Conservation (phyloP, 495 filamentous ascomycete genomes). For the Daldinia decipiens region DNA sequence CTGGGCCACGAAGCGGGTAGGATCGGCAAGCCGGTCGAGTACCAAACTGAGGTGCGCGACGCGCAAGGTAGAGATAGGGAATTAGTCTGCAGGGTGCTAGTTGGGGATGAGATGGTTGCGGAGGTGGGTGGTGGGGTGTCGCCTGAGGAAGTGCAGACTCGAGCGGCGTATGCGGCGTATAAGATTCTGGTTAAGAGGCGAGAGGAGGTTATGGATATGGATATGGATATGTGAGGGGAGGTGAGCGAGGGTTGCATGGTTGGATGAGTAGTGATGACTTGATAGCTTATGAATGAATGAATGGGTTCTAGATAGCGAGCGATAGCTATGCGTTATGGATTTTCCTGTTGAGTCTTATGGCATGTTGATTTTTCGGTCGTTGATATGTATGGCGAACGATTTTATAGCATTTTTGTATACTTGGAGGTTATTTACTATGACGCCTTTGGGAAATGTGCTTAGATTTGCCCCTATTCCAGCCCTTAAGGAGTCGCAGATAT, state of each 20-base stretch:
- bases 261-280: background rate
- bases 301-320: background rate
- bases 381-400: background rate
- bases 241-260: constrained; percentile 4
- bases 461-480: background rate
- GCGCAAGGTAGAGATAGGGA: constrained; percentile 36
- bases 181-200: constrained; percentile 1
- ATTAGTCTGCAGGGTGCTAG: constrained; percentile 60
- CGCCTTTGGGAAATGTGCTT: background rate
- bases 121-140: constrained; percentile 58
- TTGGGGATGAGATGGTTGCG: constrained; percentile 61
- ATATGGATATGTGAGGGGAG: background rate
- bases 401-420: background rate
- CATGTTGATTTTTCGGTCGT: background rate
- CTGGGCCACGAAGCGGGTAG: constrained; percentile 64
- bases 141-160: constrained; percentile 65
- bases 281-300: background rate
- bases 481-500: too few relatives aligned
- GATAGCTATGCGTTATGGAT: background rate
- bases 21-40: constrained; percentile 61
- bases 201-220: background rate
- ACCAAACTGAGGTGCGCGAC: constrained; percentile 49
- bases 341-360: background rate
- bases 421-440: too few relatives aligned
- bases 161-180: constrained; percentile 63